A percentile compares a stretch with the other conserved stretches of the same genome.
Evolutionary conservation across 2,329 filamentous ascomycete species (phyloP).

Genomic region (Cladosporium phlei): DNA sequence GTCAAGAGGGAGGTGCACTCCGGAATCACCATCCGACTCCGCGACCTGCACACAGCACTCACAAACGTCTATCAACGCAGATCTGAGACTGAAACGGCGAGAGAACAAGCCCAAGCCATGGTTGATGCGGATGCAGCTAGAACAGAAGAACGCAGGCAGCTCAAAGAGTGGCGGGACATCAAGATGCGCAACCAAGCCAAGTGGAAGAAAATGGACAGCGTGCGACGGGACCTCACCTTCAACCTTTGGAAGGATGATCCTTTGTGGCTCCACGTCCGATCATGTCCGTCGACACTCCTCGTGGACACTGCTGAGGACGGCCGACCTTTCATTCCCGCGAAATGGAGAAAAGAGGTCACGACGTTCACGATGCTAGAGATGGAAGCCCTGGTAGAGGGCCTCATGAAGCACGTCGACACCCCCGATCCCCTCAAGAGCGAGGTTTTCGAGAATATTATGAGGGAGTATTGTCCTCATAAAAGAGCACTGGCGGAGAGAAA

Average conservation of each 20-base stretch:
- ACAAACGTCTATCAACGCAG: neutral
- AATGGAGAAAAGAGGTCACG: slow-evolving; percentile 25
- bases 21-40: neutral
- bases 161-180: neutral
- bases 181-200: slow-evolving; percentile 6
- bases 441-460: slow-evolving; percentile 27
- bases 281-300: no score
- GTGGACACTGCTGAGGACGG: slow-evolving; percentile 37
- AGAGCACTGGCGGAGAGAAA: slow-evolving; percentile 24
- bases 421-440: neutral
- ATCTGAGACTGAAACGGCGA: neutral
- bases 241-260: no score
- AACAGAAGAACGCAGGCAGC: neutral
- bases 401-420: slow-evolving; percentile 22
- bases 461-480: slow-evolving; percentile 20
- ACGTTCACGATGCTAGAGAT: slow-evolving; percentile 33
- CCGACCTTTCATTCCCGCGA: slow-evolving; percentile 29
- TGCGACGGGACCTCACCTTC: slow-evolving; percentile 19
- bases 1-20: slow-evolving; percentile 11
- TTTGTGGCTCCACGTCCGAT: no score
- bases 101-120: neutral
- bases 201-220: slow-evolving; percentile 24
- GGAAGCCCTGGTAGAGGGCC: slow-evolving; percentile 25
- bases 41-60: neutral
- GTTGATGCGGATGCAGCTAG: no score